These are phyloP conservation scores for Penicillium coffeae DNA, from an alignment of 495 filamentous ascomycete genomes.

Conservation along the genomic window DNA sequence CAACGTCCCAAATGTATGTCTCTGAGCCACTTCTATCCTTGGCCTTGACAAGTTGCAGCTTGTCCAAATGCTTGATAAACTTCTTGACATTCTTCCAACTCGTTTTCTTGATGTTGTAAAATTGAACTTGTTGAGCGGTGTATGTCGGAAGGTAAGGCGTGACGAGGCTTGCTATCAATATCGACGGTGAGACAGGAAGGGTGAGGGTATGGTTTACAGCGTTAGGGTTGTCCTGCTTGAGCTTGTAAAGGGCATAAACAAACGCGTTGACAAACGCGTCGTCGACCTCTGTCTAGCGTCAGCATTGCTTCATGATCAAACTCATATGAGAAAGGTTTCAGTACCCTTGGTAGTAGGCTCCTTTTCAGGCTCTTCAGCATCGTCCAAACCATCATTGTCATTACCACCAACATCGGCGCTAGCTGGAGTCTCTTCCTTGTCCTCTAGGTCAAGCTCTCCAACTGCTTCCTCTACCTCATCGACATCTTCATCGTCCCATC, in stretches of 20 bases:
- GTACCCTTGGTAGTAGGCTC: slow-evolving; percentile 56
- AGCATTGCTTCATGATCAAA: slow-evolving; percentile 12
- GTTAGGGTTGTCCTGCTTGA: slow-evolving; percentile 48
- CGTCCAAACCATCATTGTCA: slow-evolving; percentile 23
- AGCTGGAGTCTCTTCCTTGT: slow-evolving; percentile 25
- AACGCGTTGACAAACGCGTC: slow-evolving; percentile 65
- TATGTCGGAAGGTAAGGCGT: slow-evolving; percentile 65
- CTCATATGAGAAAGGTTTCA: not conserved
- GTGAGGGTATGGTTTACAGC: slow-evolving; percentile 50
- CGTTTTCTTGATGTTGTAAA: slow-evolving; percentile 68
- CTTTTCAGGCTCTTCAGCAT: slow-evolving; percentile 26
- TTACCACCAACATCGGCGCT: slow-evolving; percentile 26
- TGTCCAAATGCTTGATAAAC: slow-evolving; percentile 69
- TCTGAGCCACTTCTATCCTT: slow-evolving; percentile 67
- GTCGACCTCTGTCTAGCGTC: slow-evolving; percentile 56
- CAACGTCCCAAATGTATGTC: slow-evolving; percentile 62
- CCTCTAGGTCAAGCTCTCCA: slow-evolving; percentile 39
- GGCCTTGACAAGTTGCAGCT: slow-evolving; percentile 56
- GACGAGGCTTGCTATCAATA: slow-evolving; percentile 61
- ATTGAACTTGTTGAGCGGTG: slow-evolving; percentile 50
- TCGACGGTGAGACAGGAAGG: slow-evolving; percentile 62
- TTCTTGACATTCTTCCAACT: slow-evolving; percentile 73
- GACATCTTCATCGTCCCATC: slow-evolving; percentile 38
- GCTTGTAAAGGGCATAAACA: slow-evolving; percentile 58
- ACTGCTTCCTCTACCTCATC: slow-evolving; percentile 39